Evolutionary conservation across 805 yeast species (phyloP).

Genomic region (Metschnikowia henanensis): DNA sequence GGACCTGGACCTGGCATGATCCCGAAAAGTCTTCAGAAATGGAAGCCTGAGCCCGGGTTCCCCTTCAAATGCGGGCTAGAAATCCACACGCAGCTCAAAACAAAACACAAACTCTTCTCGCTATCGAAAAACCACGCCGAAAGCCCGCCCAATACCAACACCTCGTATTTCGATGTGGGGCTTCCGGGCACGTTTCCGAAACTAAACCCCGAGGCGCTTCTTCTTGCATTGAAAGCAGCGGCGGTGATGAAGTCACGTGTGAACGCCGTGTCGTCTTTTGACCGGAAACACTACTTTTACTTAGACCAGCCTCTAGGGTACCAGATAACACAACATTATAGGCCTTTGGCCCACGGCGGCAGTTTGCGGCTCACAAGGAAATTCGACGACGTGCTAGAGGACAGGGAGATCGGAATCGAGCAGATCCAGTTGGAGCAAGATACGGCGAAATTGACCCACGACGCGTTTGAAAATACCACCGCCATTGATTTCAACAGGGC

Average conservation of each 20-base stretch:
- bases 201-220: slow-evolving; percentile 71
- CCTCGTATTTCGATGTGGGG: slow-evolving; percentile 80
- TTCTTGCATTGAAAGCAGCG: slow-evolving; percentile 72
- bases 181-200: slow-evolving; percentile 92
- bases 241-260: slow-evolving; percentile 64
- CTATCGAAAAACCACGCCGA: slow-evolving; percentile 32
- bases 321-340: slow-evolving; percentile 88
- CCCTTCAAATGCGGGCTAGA: slow-evolving; percentile 83
- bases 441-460: slow-evolving; percentile 78
- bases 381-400: slow-evolving; percentile 52
- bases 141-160: slow-evolving; percentile 60
- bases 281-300: slow-evolving; percentile 93
- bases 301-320: slow-evolving; percentile 97
- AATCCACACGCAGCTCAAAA: slow-evolving; percentile 86
- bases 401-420: slow-evolving; percentile 53
- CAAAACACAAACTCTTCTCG: slow-evolving; percentile 77
- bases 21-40: slow-evolving; percentile 13
- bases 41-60: slow-evolving; percentile 21
- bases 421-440: slow-evolving; percentile 96
- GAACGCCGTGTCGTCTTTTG: slow-evolving; percentile 64
- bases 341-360: slow-evolving; percentile 78
- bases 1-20: slow-evolving; percentile 10
- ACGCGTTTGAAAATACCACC: slow-evolving; percentile 34
- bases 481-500: slow-evolving; percentile 81
- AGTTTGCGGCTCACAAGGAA: slow-evolving; percentile 44